phyloP scores from a whole-genome alignment of 805 yeast genomes.

The Candida takata region DNA sequence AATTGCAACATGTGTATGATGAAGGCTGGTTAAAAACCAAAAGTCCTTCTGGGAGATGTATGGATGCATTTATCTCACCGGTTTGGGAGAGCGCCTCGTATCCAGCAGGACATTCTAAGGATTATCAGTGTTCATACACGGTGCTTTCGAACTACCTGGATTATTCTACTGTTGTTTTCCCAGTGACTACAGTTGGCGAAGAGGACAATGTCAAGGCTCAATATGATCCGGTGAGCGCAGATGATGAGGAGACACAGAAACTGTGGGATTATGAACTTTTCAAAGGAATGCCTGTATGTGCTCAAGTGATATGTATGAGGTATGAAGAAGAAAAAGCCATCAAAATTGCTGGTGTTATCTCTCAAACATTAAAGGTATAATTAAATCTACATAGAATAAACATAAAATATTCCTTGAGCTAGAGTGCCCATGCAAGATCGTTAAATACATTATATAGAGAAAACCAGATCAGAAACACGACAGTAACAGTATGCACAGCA shows the following conservation, averaged over 20 bases:
- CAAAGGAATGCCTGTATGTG: slow-evolving; percentile 47
- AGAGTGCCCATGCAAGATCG: background rate
- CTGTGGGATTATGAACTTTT: slow-evolving; percentile 33
- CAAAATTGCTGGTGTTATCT: slow-evolving; percentile 31
- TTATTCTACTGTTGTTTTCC: slow-evolving; percentile 56
- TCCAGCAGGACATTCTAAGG: slow-evolving; percentile 46
- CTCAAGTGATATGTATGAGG: slow-evolving; percentile 43
- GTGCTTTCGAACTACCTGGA: slow-evolving; percentile 65
- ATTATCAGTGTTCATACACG: slow-evolving; percentile 68
- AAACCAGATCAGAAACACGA: no score
- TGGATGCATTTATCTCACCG: slow-evolving; percentile 64
- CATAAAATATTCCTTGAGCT: background rate
- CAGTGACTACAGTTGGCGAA: slow-evolving; percentile 40
- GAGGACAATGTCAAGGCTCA: slow-evolving; percentile 37
- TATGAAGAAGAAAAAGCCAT: slow-evolving; percentile 43
- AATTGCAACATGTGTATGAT: slow-evolving; percentile 30
- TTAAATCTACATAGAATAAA: background rate
- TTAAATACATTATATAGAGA: background rate
- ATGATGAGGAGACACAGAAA: slow-evolving; percentile 25
- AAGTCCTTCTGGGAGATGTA: slow-evolving; percentile 38
- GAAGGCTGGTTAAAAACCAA: slow-evolving; percentile 38
- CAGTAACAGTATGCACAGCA: no score
- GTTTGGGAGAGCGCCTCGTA: slow-evolving; percentile 52
- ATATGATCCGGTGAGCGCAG: slow-evolving; percentile 10
- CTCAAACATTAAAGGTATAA: slow-evolving; percentile 1